These are phyloP conservation scores for Crotalaria pallida DNA, from an alignment of 306 rosid genomes.

Conservation along the genomic window DNA sequence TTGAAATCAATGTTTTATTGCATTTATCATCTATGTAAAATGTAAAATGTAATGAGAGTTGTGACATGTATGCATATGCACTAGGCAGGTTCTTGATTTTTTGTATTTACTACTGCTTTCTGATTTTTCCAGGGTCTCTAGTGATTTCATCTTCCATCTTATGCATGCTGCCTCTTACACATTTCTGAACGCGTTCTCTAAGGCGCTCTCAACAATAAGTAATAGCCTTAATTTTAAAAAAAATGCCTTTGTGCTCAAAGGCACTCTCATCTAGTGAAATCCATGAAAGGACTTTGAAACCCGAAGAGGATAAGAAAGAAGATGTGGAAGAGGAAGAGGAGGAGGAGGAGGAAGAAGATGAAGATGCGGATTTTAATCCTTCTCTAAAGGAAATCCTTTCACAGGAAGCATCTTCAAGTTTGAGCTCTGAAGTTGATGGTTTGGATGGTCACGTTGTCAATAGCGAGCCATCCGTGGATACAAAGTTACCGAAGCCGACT, in stretches of 20 bases:
- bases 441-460: conserved; percentile 50
- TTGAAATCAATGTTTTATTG: not conserved
- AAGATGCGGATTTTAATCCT: conserved; percentile 74
- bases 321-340: not conserved
- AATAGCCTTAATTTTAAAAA: conserved; percentile 17
- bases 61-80: not conserved
- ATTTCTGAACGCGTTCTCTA: not conserved
- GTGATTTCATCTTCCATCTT: conserved; percentile 16
- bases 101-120: conserved; percentile 1
- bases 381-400: conserved; percentile 65
- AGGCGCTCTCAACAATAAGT: conserved; percentile 6
- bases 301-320: conserved; percentile 32
- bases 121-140: conserved; percentile 27
- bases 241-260: conserved; percentile 43
- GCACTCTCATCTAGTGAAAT: conserved; percentile 16
- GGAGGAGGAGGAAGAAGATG: conserved; percentile 67
- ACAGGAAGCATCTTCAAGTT: conserved; percentile 80
- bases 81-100: not conserved
- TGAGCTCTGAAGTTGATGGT: conserved; percentile 82
- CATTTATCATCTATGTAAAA: not conserved
- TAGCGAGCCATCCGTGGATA: conserved; percentile 25
- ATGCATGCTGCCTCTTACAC: conserved; percentile 5
- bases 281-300: conserved; percentile 34
- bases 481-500: conserved; percentile 22
- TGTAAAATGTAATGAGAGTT: not conserved